These are phyloP conservation scores for Butyriboletus loyo DNA, from an alignment of 768 basidiomycete species.

Conservation along the genomic window DNA sequence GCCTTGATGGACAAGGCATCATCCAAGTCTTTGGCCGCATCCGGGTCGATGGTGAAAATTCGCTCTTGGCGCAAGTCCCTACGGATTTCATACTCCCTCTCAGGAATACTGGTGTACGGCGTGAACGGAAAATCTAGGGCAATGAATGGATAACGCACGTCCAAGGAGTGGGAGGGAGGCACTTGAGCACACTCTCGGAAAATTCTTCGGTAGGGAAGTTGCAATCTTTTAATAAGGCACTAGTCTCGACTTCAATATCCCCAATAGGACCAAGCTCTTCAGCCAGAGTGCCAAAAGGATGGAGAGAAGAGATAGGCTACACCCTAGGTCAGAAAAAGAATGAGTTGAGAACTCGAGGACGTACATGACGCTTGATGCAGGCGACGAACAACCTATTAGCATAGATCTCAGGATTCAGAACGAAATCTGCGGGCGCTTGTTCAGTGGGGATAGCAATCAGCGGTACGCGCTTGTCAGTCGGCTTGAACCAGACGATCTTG, in stretches of 20 bases:
- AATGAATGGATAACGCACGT: constrained; percentile 46
- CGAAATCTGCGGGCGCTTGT: constrained; percentile 94
- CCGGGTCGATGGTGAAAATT: constrained; percentile 92
- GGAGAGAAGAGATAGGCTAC: constrained; percentile 90
- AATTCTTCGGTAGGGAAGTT: constrained; percentile 99
- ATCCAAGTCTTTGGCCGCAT: constrained; percentile 86
- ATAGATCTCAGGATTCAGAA: constrained; percentile 91
- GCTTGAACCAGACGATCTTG: constrained; percentile 99
- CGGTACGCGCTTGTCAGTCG: constrained; percentile 98
- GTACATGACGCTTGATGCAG: constrained; percentile 95
- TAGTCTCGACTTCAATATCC: constrained; percentile 98
- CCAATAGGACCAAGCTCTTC: constrained; percentile 98
- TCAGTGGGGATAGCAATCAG: constrained; percentile 98
- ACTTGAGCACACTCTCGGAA: constrained; percentile 91
- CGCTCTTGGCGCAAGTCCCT: constrained; percentile 84
- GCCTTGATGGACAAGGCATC: constrained; percentile 88
- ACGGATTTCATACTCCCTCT: constrained; percentile 82
- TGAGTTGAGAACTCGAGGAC: constrained; percentile 29
- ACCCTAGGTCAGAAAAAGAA: constrained; percentile 17
- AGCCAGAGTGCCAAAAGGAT: constrained; percentile 97
- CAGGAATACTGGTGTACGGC: constrained; percentile 62
- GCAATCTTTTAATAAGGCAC: constrained; percentile 95
- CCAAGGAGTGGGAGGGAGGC: constrained; percentile 95
- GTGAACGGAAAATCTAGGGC: constrained; percentile 7
- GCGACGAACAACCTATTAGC: constrained; percentile 92